Evolutionary conservation across 805 yeast species (phyloP), one percentile per base, ranked within the genome.

Genomic region (Metschnikowia koreensis): DNA sequence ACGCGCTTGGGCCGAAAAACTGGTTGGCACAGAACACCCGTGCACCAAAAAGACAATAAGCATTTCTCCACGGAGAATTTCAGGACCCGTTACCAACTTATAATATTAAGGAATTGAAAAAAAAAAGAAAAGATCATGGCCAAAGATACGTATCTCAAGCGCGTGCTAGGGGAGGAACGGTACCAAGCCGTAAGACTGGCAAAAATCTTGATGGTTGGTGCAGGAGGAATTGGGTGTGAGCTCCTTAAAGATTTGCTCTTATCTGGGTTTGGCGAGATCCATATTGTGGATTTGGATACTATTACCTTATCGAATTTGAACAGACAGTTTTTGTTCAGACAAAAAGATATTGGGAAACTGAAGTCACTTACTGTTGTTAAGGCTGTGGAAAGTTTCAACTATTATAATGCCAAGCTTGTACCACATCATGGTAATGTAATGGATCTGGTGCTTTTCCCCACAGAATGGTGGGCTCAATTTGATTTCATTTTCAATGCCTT

Each of bases 191-290:
- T 80, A 40, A 60, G 63, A 12, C 44, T 54, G 9, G 57, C 87
- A 7, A 85, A 81, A 55, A 89, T 91, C 12, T 71, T 92, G 29
- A 73, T 92, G 69, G 96, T 92, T 2, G 98, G 98, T 4, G 96
- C 97, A 1, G 98, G 98, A 31, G 98, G 98, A 7, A 91, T 92
- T 57, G 98, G 98, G 1, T 92, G 97, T 66, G 98, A 92, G 66
- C 71, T 92, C 42, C 73, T 92, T 52, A 92, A 92, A 64, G 87
- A 92, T 63, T 72, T 92, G 46, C 82, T 89, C 6, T 69, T 90
- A 56, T 76, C 88, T 66, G 92, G 94, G 7, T 86, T 86, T 58
- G 94, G 94, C 2, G 96, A 89, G 62, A 85, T 92, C 51, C 96
- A 90, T 64, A 79, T 92, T 31, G 92, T 92, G n/a, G 99, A 94